Evolutionary conservation across 2,329 filamentous ascomycete species (phyloP).

Genomic region (Trichoderma guizhouense): DNA sequence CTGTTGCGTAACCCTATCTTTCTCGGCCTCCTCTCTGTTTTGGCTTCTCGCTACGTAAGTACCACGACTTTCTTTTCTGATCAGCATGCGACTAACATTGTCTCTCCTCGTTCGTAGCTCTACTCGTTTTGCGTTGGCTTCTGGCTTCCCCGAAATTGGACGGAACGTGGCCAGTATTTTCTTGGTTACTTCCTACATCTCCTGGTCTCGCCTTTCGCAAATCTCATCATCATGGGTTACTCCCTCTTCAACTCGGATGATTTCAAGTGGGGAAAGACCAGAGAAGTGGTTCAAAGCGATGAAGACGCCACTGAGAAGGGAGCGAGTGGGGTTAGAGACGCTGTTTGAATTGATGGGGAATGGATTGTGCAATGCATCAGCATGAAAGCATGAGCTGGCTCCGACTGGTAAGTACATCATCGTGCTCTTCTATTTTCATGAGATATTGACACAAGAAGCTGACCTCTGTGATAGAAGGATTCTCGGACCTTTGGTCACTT

Average conservation of each 20-base stretch:
- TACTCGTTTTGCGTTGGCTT: slow-evolving; percentile 43
- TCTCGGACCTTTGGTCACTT: not conserved
- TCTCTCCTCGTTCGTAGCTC: slow-evolving; percentile 26
- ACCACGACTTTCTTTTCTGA: not conserved
- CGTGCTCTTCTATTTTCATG: not conserved
- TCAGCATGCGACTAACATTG: not conserved
- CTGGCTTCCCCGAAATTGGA: slow-evolving; percentile 39
- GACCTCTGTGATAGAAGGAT: not conserved
- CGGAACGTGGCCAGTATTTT: slow-evolving; percentile 39
- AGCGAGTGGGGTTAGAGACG: slow-evolving; percentile 26
- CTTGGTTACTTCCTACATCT: slow-evolving; percentile 38
- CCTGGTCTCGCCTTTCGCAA: slow-evolving; percentile 40
- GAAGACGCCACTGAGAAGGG: slow-evolving; percentile 29
- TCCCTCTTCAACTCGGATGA: slow-evolving; percentile 43
- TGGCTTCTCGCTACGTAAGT: slow-evolving; percentile 42
- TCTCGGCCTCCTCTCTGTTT: slow-evolving; percentile 35
- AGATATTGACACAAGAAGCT: not conserved
- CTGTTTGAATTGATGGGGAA: slow-evolving; percentile 15
- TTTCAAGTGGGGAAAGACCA: slow-evolving; percentile 47
- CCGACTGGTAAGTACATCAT: not conserved
- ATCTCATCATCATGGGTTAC: slow-evolving; percentile 41
- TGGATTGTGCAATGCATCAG: not conserved
- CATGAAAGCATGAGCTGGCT: not conserved
- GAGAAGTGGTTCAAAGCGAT: slow-evolving; percentile 34
- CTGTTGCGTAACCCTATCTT: slow-evolving; percentile 37